Conservation (phyloP, 2,329 filamentous ascomycete species). For the Exophiala sp. region DNA sequence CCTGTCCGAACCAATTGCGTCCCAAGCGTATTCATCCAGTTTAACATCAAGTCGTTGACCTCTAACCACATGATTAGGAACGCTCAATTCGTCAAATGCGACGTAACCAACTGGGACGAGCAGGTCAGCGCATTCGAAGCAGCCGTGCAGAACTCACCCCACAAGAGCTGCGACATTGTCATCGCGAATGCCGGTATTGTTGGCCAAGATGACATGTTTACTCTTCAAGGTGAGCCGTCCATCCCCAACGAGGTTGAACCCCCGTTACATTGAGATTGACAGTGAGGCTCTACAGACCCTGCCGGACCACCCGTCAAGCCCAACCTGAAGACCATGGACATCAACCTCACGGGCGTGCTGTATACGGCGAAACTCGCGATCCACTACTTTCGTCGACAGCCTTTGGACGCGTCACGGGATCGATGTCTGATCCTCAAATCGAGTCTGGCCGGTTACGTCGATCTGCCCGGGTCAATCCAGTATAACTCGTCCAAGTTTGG, state of each 20-base stretch:
- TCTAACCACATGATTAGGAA: too few relatives aligned
- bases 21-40: too few relatives aligned
- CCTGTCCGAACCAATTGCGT: neutral
- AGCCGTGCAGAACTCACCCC: slow-evolving; percentile 35
- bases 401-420: slow-evolving; percentile 25
- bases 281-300: slow-evolving; percentile 37
- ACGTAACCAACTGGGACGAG: slow-evolving; percentile 43
- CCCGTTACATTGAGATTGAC: too few relatives aligned
- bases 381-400: slow-evolving; percentile 42
- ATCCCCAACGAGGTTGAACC: too few relatives aligned
- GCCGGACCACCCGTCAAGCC: neutral
- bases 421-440: slow-evolving; percentile 32
- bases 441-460: slow-evolving; percentile 33
- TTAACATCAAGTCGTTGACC: too few relatives aligned
- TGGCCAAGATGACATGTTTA: slow-evolving; percentile 37
- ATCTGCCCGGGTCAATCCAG: slow-evolving; percentile 39
- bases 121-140: slow-evolving; percentile 40
- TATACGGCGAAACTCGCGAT: slow-evolving; percentile 46
- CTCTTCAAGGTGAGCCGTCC: slow-evolving; percentile 36
- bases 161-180: slow-evolving; percentile 41
- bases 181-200: slow-evolving; percentile 46
- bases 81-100: slow-evolving; percentile 37
- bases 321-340: slow-evolving; percentile 30
- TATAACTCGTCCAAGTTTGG: slow-evolving; percentile 45
- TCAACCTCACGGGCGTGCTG: slow-evolving; percentile 40